Evolutionary conservation across 176 grass and related monocot species (phyloP), one percentile per base, ranked within the genome.

Genomic region (Otatea glauca): DNA sequence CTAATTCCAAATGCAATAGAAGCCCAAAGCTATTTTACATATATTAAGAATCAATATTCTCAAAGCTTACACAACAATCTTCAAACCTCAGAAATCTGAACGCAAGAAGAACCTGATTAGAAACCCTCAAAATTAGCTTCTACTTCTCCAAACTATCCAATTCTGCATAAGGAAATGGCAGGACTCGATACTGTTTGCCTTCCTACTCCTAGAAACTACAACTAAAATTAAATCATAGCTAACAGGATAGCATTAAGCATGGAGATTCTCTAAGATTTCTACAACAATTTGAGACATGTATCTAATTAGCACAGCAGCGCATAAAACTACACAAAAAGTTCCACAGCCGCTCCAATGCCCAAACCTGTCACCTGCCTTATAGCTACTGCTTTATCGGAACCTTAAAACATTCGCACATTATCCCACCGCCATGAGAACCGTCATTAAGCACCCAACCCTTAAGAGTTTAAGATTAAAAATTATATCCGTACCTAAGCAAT

Each of bases 131-230:
- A 54, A 25, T 61, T 15, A 72, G 65, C 6, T 67, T 37, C 50
- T 24, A 75, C 42, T 59, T 59, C 8, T 58, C 38, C 60, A 37
- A 56, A 68, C n/a, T 77, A 34, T 50, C 44, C 5, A 34, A 49
- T 83, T 61, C 42, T 18, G 44, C 43, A 64, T 0, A 71, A 44
- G 66, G 43, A 23, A 53, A n/a, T n/a, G n/a, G n/a, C n/a, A n/a
- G n/a, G n/a, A 47, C 17, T n/a, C n/a, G 64, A 43, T 21, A 68
- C n/a, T 42, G 21, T 7, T n/a, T 43, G 54, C 56, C 65, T 54
- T 55, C 34, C 56, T 20, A 35, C 54, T 32, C 12, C 73, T 62
- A 45, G 34, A 81, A 85, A 53, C 23, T 81, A 76, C 70, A 78
- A 13, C 1, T 35, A 21, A 48, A 25, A 76, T n/a, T 49, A 11